These are phyloP conservation scores for Podaxis mareebaensis DNA, from an alignment of 768 basidiomycete genomes.

Conservation along the genomic window DNA sequence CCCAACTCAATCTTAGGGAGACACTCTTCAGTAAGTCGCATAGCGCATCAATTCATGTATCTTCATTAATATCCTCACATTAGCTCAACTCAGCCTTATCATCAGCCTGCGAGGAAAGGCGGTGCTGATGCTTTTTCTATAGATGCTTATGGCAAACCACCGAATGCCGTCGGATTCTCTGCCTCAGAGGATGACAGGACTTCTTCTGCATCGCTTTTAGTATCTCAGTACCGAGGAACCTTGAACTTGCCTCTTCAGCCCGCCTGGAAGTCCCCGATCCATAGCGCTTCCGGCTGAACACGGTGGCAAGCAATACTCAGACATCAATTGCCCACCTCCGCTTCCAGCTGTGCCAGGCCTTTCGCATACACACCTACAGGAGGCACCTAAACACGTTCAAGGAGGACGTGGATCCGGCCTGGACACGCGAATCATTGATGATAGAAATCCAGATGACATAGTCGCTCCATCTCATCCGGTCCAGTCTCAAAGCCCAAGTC, in stretches of 20 bases:
- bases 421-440: slow-evolving; percentile 8
- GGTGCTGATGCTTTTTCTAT: not conserved
- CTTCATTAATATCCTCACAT: not conserved
- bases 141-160: not conserved
- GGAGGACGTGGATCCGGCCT: slow-evolving; percentile 3
- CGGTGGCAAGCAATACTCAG: not conserved
- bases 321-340: not conserved
- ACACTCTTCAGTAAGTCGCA: not conserved
- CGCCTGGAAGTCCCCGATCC: not conserved
- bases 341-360: slow-evolving; percentile 1
- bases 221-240: not conserved
- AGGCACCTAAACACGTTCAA: not conserved
- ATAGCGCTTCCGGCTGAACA: not conserved
- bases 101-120: not conserved
- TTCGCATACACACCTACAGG: not conserved
- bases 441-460: slow-evolving; percentile 2
- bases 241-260: not conserved
- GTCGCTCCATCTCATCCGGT: not conserved
- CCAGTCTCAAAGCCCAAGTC: not conserved
- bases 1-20: not conserved
- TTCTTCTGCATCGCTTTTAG: not conserved
- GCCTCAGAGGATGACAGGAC: not conserved
- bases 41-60: not conserved
- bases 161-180: not conserved
- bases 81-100: not conserved